Conservation (phyloP, 164 flowering plant genomes). For the Sedum album region DNA sequence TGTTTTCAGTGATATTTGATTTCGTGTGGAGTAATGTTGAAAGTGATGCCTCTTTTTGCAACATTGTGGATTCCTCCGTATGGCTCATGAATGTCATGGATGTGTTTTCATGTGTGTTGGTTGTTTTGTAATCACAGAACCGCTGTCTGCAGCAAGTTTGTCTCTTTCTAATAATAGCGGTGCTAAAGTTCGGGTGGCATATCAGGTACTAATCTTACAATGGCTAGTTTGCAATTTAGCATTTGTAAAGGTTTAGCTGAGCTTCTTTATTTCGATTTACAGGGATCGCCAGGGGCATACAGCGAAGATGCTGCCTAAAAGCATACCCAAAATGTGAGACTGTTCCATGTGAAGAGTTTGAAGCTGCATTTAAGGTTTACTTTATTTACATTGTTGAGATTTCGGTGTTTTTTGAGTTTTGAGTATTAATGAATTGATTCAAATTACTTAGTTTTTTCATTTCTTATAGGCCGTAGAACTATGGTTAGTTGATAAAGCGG, state of each 20-base stretch:
- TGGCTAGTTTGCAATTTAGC: too few relatives aligned
- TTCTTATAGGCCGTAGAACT: conserved; percentile 65
- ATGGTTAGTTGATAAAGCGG: conserved; percentile 66
- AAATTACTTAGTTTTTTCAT: not conserved
- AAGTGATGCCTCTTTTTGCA: conserved; percentile 4
- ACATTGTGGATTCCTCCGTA: not conserved
- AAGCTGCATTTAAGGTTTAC: conserved; percentile 52
- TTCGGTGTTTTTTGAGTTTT: not conserved
- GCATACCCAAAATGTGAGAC: conserved; percentile 60
- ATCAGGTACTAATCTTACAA: conserved; percentile 10
- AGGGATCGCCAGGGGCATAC: conserved; percentile 62
- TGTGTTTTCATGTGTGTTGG: not conserved
- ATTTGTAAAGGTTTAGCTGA: too few relatives aligned
- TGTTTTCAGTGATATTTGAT: not conserved
- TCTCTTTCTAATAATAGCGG: not conserved
- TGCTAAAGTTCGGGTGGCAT: conserved; percentile 3
- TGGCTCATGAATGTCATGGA: not conserved
- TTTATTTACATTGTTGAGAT: not conserved
- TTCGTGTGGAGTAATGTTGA: not conserved
- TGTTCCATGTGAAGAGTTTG: conserved; percentile 64
- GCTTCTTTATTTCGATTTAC: conserved; percentile 4
- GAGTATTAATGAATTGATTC: not conserved
- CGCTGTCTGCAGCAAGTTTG: not conserved
- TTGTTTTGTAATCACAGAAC: not conserved
- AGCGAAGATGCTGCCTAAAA: conserved; percentile 67